These are phyloP conservation scores for Rhododendron ovatum DNA, from an alignment of 148 eudicot genomes.

Conservation along the genomic window DNA sequence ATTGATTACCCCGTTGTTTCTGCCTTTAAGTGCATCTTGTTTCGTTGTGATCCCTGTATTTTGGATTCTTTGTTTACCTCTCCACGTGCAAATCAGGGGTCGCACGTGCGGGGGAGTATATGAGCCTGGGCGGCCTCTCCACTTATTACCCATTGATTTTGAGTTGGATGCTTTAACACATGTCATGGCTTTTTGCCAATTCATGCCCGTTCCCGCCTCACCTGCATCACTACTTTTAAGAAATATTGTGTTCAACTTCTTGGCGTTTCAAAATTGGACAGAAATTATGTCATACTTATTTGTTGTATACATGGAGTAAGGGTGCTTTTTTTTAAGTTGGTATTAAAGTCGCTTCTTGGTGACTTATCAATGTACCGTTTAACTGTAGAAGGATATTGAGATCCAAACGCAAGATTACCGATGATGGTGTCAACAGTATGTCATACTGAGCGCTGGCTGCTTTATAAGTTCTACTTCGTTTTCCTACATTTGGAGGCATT, in stretches of 20 bases:
- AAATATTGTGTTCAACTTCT: background rate
- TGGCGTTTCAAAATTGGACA: background rate
- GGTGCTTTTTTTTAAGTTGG: background rate
- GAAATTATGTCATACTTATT: background rate
- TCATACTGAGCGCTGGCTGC: background rate
- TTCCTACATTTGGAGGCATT: background rate
- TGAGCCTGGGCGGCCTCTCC: too few relatives aligned
- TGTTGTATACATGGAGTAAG: background rate
- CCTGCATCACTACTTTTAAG: background rate
- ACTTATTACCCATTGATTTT: too few relatives aligned
- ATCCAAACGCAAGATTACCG: background rate
- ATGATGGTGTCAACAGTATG: background rate
- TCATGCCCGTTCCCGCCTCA: background rate
- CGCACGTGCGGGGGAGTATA: too few relatives aligned
- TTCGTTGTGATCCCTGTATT: too few relatives aligned
- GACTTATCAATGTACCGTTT: background rate
- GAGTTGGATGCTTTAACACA: too few relatives aligned
- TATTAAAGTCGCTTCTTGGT: background rate
- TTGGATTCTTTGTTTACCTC: too few relatives aligned
- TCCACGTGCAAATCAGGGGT: too few relatives aligned
- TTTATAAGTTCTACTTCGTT: background rate
- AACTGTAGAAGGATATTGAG: background rate
- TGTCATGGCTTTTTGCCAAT: background rate
- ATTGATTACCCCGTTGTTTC: too few relatives aligned
- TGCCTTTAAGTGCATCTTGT: too few relatives aligned